Base-by-base conservation (phyloP, 805 yeast genomes). In the Lipomyces japonicus region DNA sequence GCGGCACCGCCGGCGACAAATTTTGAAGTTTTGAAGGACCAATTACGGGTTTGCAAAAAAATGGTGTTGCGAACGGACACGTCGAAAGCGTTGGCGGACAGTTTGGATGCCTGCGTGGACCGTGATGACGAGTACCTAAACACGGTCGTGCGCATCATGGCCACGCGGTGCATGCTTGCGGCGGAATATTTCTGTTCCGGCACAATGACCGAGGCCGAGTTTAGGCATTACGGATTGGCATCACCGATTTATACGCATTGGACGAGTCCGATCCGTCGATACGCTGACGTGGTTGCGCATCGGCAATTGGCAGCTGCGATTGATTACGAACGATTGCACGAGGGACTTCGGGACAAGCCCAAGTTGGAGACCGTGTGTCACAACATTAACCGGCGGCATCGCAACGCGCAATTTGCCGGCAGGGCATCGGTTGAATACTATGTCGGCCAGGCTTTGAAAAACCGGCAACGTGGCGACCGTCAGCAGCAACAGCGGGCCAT, bases 371-470 rank as follows among this genome's bases (percentile, higher is more conserved):
- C 80, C 57, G 81, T 93, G 51, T 89, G 90, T 62, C 80, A 81
- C 60, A 93, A 93, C 65, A 90, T 93, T 65, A 93, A 93, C 72
- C 82, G 77, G 61, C 83, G 96, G 60, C 99, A 93, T 68, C 81
- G 98, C 69, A 93, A 93, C 66, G 98, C 98, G 0, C 99, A 93
- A 70, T 86, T 91, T 74, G 99, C 99, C 1, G 99, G 98, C 34
- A 79, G 99, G 65, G 97, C 98, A 19, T 86, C 95, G 65, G 87
- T 93, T 54, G 98, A 93, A 67, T 93, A 93, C 70, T 93, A 87
- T 64, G 98, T 93, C 43, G 99, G 99, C 6, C 97, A 93, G 71
- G 96, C 91, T 37, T 85, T 93, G 86, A 86, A 87, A 66, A 82
- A 82, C 64, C 82, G 82, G 61, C 89, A 86, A 63, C n/a, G n/a